Conservation (phyloP, 305 asterid species). For the Caryopteris hybrid region DNA sequence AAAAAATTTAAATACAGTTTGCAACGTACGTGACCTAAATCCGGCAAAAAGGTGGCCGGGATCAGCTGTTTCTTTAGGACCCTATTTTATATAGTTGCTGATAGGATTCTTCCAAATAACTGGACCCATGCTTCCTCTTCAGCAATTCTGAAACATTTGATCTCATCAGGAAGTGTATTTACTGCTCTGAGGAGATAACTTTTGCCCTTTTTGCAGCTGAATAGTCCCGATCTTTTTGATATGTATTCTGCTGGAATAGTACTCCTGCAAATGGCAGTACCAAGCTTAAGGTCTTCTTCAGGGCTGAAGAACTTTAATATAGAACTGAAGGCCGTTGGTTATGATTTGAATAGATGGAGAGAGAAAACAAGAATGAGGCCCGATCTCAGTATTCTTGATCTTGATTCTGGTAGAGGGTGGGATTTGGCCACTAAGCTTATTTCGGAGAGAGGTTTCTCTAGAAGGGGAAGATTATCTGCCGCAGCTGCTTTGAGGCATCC, state of each 20-base stretch:
- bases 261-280: conserved; percentile 86
- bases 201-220: conserved; percentile 52
- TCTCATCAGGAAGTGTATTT: background rate
- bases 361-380: conserved; percentile 67
- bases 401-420: conserved; percentile 96
- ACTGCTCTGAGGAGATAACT: background rate
- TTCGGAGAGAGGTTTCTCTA: conserved; percentile 57
- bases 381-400: conserved; percentile 76
- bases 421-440: conserved; percentile 86
- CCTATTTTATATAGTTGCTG: too few species aligned
- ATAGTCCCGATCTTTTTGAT: conserved; percentile 89
- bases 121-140: too few species aligned
- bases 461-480: conserved; percentile 73
- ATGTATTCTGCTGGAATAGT: conserved; percentile 95
- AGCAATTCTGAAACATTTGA: too few species aligned
- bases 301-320: conserved; percentile 75
- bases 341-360: conserved; percentile 85
- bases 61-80: too few species aligned
- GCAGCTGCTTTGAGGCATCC: conserved; percentile 94
- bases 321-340: conserved; percentile 64
- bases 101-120: too few species aligned
- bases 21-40: too few species aligned
- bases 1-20: too few species aligned
- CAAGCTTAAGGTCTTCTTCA: conserved; percentile 63
- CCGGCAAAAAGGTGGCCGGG: too few species aligned